These are phyloP conservation scores for Plasmodium inui DNA, from an alignment of 169 alveolate species.

Conservation along the genomic window DNA sequence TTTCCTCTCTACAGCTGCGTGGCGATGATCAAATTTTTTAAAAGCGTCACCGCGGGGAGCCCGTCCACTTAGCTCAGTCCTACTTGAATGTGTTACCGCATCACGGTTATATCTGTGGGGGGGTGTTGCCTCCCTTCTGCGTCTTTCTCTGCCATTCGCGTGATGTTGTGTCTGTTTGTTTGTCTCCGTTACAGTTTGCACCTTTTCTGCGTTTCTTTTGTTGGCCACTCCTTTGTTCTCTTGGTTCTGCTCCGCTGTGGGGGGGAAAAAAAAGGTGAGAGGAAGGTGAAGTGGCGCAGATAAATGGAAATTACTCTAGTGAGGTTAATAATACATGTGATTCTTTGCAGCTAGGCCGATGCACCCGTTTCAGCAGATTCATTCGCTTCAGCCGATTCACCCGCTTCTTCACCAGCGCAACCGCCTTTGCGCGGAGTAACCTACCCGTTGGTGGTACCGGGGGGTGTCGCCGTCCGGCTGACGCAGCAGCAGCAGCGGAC, in stretches of 20 bases:
- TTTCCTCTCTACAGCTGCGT: background rate
- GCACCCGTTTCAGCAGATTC: too few species aligned
- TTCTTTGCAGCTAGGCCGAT: background rate
- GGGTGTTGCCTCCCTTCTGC: background rate
- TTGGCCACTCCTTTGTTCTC: background rate
- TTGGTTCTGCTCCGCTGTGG: background rate
- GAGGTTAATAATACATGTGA: background rate
- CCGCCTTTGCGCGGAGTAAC: background rate
- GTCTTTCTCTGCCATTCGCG: background rate
- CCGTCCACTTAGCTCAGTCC: background rate
- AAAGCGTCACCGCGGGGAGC: background rate
- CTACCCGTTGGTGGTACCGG: slow-evolving; percentile 3
- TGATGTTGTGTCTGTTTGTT: background rate
- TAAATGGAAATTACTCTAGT: background rate
- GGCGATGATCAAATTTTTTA: background rate
- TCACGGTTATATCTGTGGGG: background rate
- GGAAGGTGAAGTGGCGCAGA: background rate
- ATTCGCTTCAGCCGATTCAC: too few species aligned
- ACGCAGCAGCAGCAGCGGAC: background rate
- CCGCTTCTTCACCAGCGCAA: background rate
- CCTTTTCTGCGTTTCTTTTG: background rate
- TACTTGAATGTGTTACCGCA: background rate
- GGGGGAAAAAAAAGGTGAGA: background rate
- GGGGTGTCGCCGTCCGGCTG: background rate
- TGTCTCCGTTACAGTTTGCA: background rate